Evolutionary conservation across 179 eudicot genomes (phyloP), one percentile per base, ranked within the genome.

Genomic region (Spinacia oleracea): DNA sequence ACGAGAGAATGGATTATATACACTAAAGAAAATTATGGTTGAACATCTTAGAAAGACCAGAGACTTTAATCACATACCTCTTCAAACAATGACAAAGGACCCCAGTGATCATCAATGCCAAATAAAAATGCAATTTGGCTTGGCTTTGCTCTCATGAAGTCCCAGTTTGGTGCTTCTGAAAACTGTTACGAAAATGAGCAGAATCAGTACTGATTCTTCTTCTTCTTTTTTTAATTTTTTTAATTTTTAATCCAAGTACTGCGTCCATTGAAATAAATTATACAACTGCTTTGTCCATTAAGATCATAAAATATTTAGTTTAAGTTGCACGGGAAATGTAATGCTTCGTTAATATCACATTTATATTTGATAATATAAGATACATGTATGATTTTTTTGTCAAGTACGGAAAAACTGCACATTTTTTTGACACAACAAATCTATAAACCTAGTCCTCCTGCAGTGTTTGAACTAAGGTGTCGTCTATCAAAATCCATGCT

Each of bases 81-180:
- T 82, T 94, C 97, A 84, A 77, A 84, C 80, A 94, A 63, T 75
- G 91, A 82, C 80, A 93, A 73, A 72, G 98, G 97, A 83, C 91
- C 97, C 98, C 98, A 94, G 75, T 94, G 97, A 84, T 94, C 97
- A 74, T 93, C 93, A 70, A 56, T 60, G 50, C 97, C 97, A 71
- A 91, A 94, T 53, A 93, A 80, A 83, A 93, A 91, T 67, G 97
- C 92, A 38, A 93, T 76, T 80, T 84, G 89, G 79, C 75, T 84
- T 78, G 83, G 85, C 83, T 87, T 90, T 56, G 77, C 82, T 82
- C 84, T 90, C 87, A 94, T 83, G 79, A 93, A 94, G 70, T 83
- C 86, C 97, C 93, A 93, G 76, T 94, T 95, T 40, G 97, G 98
- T 82, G 77, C 81, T 84, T 89, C 89, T 68, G 88, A 78, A 72